These are phyloP conservation scores for Pythium aquatile DNA, from an alignment of 352 stramenopile species.

Conservation along the genomic window DNA sequence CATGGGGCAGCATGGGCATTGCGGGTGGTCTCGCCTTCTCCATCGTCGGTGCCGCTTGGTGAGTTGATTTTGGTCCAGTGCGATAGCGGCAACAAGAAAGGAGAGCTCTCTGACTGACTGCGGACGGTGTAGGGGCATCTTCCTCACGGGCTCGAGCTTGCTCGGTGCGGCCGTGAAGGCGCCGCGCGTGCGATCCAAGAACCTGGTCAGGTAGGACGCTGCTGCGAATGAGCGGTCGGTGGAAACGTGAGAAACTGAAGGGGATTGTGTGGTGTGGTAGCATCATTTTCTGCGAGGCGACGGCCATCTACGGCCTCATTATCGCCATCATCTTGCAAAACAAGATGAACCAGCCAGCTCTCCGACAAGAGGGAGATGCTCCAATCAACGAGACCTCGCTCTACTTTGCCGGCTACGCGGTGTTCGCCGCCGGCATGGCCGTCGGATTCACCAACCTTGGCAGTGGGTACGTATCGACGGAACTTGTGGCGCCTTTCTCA, in stretches of 20 bases:
- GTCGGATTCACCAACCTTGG: conserved; percentile 99
- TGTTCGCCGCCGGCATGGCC: conserved; percentile 97
- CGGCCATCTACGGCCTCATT: conserved; percentile 99
- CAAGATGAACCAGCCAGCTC: conserved; percentile 89
- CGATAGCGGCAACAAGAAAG: too few relatives aligned
- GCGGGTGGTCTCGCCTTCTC: conserved; percentile 96
- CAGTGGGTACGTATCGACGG: conserved; percentile 58
- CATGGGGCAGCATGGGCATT: conserved; percentile 97
- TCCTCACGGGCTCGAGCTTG: conserved; percentile 94
- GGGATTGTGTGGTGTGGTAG: conserved; percentile 28
- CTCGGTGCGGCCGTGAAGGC: conserved; percentile 98
- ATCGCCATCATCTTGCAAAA: conserved; percentile 99
- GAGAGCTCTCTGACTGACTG: neutral
- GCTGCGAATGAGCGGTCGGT: neutral
- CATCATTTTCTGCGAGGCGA: conserved; percentile 99
- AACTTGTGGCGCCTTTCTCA: neutral
- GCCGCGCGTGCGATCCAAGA: conserved; percentile 98
- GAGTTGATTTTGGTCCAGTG: conserved; percentile 13
- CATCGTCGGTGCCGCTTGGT: conserved; percentile 96
- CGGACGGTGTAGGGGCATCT: conserved; percentile 73
- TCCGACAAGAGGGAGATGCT: conserved; percentile 58
- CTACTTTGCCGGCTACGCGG: conserved; percentile 97
- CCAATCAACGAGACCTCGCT: conserved; percentile 72
- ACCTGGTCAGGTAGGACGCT: conserved; percentile 89
- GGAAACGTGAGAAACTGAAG: neutral